Percentiles rank a stretch among this genome's conserved stretches.
Conservation (phyloP, 75 land plant genomes). For the Pinus taeda region DNA sequence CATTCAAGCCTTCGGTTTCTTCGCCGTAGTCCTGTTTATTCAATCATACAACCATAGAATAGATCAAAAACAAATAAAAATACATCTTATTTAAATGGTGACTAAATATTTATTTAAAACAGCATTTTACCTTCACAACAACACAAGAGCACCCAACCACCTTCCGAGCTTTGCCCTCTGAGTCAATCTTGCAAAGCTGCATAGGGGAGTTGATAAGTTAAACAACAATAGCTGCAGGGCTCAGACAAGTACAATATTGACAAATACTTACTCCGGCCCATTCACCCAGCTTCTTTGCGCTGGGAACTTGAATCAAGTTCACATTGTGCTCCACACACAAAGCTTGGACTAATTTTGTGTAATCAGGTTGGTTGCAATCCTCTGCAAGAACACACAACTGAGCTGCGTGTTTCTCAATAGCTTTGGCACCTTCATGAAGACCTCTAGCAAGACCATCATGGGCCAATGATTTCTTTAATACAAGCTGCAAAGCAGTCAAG, state of each 20-base stretch:
- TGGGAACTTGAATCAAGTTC: conserved; percentile 60
- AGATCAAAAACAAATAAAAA: background rate
- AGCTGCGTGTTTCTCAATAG: conserved; percentile 74
- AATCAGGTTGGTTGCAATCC: conserved; percentile 77
- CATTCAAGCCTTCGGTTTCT: conserved; percentile 55
- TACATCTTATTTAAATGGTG: background rate
- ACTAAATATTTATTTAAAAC: no score
- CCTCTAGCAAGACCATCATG: conserved; percentile 65
- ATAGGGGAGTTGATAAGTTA: background rate
- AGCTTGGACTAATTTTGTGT: conserved; percentile 63
- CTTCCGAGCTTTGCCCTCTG: conserved; percentile 81
- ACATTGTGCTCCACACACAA: conserved; percentile 66
- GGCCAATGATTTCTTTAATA: conserved; percentile 67
- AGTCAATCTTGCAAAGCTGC: conserved; percentile 82
- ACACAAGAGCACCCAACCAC: conserved; percentile 83
- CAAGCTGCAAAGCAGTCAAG: conserved; percentile 61
- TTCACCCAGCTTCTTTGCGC: conserved; percentile 77
- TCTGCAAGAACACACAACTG: conserved; percentile 72
- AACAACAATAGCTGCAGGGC: background rate
- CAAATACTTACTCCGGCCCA: conserved; percentile 68
- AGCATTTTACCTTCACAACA: conserved; percentile 55
- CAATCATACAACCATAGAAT: no score
- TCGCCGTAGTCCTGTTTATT: conserved; percentile 45
- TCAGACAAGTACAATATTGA: background rate
- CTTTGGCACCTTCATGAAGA: conserved; percentile 69